These are phyloP conservation scores for Scutellaria minor DNA, from an alignment of 257 asterid genomes.

Conservation along the genomic window DNA sequence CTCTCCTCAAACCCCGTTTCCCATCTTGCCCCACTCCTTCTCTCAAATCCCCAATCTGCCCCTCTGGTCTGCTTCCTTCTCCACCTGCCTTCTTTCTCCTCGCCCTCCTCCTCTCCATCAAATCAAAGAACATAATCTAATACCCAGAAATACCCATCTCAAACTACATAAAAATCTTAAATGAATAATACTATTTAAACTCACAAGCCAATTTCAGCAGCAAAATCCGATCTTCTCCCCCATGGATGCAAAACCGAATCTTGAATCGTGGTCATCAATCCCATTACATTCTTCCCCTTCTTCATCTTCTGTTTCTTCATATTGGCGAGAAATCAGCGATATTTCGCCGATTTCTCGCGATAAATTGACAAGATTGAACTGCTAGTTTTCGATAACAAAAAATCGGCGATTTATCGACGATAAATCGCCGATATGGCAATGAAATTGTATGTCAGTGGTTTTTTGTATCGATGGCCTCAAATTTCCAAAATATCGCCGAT, in stretches of 20 bases:
- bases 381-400: too few relatives aligned
- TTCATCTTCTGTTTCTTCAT: constrained; percentile 22
- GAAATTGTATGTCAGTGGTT: too few relatives aligned
- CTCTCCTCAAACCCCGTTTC: constrained; percentile 35
- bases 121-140: constrained; percentile 37
- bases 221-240: constrained; percentile 56
- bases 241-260: constrained; percentile 52
- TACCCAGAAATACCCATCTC: constrained; percentile 19
- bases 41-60: constrained; percentile 67
- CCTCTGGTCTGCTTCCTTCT: constrained; percentile 73
- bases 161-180: constrained; percentile 14
- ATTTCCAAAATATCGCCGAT: too few relatives aligned
- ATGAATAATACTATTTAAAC: constrained; percentile 27
- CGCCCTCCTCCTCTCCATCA: constrained; percentile 35
- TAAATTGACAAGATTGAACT: too few relatives aligned
- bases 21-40: constrained; percentile 38
- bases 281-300: constrained; percentile 39
- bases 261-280: constrained; percentile 43
- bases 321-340: too few relatives aligned
- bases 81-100: constrained; percentile 68
- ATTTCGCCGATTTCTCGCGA: too few relatives aligned
- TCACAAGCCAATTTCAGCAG: constrained; percentile 45
- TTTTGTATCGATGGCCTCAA: too few relatives aligned
- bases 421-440: too few relatives aligned
- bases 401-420: too few relatives aligned